These are phyloP conservation scores for Scutellaria barbata DNA, from an alignment of 257 asterid species.

Conservation along the genomic window DNA sequence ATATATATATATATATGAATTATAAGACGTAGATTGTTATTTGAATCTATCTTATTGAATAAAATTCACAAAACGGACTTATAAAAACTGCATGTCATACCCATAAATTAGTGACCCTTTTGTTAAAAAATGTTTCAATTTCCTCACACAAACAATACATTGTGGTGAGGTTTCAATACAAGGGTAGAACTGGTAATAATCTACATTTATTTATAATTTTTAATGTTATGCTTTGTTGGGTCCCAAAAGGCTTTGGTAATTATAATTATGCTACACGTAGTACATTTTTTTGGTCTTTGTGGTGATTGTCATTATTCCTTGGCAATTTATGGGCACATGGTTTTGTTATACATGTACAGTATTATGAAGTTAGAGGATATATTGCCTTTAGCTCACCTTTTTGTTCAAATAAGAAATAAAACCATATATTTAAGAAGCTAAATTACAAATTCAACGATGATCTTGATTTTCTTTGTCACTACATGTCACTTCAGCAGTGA, in stretches of 20 bases:
- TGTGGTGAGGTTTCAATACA: constrained; percentile 5
- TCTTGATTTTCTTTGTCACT: too few species aligned
- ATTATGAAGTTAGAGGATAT: constrained; percentile 8
- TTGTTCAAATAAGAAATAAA: not conserved
- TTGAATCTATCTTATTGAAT: too few species aligned
- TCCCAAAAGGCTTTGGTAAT: constrained; percentile 34
- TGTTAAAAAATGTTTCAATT: constrained; percentile 6
- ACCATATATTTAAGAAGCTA: not conserved
- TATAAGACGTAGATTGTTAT: too few species aligned
- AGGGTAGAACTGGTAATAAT: not conserved
- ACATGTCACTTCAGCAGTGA: too few species aligned
- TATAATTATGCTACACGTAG: constrained; percentile 36
- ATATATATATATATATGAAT: too few species aligned
- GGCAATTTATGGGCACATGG: constrained; percentile 55
- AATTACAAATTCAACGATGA: constrained; percentile 1
- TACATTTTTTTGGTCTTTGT: constrained; percentile 32
- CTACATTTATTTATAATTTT: not conserved
- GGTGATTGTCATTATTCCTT: constrained; percentile 53
- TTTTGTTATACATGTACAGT: constrained; percentile 39
- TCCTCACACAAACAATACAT: constrained; percentile 14
- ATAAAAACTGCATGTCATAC: too few species aligned
- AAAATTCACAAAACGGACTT: too few species aligned
- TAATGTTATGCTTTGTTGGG: constrained; percentile 20
- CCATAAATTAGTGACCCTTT: constrained; percentile 27
- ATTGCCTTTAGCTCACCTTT: not conserved